phyloP scores from a whole-genome alignment of 371 early-diverging fungal genomes.

The Rhizomucor miehei region DNA sequence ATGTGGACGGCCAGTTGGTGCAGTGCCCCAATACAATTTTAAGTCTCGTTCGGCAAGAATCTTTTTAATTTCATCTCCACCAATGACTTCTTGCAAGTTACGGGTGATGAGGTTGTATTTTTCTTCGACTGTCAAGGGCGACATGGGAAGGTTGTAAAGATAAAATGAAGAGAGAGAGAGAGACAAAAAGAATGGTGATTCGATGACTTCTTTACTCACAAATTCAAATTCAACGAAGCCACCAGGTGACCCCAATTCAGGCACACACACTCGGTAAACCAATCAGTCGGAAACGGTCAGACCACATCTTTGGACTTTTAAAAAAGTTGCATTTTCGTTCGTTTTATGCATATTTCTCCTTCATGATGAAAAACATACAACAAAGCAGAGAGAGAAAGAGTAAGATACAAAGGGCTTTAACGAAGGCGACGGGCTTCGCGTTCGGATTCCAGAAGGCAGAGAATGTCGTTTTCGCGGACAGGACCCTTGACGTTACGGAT shows the following conservation, averaged over 20 bases:
- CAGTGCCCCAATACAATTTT: conserved; percentile 99
- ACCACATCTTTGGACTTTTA: too few relatives aligned
- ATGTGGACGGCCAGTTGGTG: conserved; percentile 98
- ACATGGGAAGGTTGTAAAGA: conserved; percentile 20
- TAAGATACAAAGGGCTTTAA: too few relatives aligned
- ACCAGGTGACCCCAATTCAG: too few relatives aligned
- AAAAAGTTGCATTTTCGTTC: too few relatives aligned
- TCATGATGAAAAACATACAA: too few relatives aligned
- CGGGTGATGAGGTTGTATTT: conserved; percentile 91
- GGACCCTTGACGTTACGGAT: conserved; percentile 99
- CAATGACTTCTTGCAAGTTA: conserved; percentile 97
- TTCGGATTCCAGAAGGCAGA: conserved; percentile 97
- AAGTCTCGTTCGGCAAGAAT: conserved; percentile 89
- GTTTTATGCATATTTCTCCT: too few relatives aligned
- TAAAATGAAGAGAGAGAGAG: neutral
- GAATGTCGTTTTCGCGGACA: conserved; percentile 94
- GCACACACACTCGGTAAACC: too few relatives aligned
- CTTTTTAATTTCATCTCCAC: conserved; percentile 84
- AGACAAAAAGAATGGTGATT: conserved; percentile 1
- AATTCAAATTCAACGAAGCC: too few relatives aligned
- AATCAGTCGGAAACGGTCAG: too few relatives aligned
- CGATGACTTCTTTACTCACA: too few relatives aligned
- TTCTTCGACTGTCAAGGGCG: conserved; percentile 57
- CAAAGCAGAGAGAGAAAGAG: too few relatives aligned
- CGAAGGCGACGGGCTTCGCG: conserved; percentile 99